Evolutionary conservation across 2,329 filamentous ascomycete species (phyloP), one percentile per base, ranked within the genome.

Genomic region (Fusarium buharicum): DNA sequence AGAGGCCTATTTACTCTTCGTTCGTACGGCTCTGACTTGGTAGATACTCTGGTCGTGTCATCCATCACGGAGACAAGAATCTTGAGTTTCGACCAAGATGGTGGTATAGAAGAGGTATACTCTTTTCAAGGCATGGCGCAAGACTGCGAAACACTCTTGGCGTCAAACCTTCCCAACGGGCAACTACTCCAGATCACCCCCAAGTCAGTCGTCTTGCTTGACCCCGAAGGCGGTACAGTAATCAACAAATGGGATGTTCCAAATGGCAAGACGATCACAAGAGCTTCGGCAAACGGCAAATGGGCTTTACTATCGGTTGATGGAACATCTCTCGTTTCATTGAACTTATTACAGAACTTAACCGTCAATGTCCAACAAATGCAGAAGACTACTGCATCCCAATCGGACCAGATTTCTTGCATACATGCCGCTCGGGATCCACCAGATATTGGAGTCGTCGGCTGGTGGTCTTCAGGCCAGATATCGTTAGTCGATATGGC

Each of bases 91-190:
- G 86, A 87, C 56, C 51, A 79, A 0, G 82, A 88, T 11, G 93
- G 92, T 1, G 89, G 90, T 27, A 90, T 97, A 17, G 94, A 98
- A 75, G 95, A 99, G 75, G 76, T 96, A 3, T 88, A 91, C n/a
- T 79, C 84, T 0, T 93, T 93, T 64, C 81, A 86, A 17, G 91
- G 91, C 0, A 80, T 97, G 59, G 75, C 80, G 3, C 77, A 97
- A n/a, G 79, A 84, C 18, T 83, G 88, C 52, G 86, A 85, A 54
- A 97, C 94, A 0, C 77, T 99, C 1, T 75, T 92, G 33, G 89
- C 87, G 1, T 78, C 81, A 34, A 93, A 90, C 68, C 69, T 95
- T 7, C 78, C 86, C 0, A 80, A 82, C 49, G 85, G 83, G 1
- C 83, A 85, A 47, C 73, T 95, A 9, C 77, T 97, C 3, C 93